Percentiles rank a stretch among this genome's conserved stretches.
Conservation (phyloP, 148 eudicot genomes). For the Euryodendron excelsum region DNA sequence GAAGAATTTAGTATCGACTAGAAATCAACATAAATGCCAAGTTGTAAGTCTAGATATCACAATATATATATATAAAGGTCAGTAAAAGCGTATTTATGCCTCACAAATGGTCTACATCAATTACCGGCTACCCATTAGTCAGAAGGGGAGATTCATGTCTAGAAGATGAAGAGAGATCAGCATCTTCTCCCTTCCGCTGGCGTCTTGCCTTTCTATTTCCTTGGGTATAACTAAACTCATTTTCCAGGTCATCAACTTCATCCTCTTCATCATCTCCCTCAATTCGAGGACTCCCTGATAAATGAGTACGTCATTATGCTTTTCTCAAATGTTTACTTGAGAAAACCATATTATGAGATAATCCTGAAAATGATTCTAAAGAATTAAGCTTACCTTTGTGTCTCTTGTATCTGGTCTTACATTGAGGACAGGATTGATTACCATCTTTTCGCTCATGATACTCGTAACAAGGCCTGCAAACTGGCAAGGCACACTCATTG, state of each 20-base stretch:
- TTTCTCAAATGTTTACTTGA: neutral
- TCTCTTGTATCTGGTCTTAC: constrained; percentile 87
- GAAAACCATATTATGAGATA: neutral
- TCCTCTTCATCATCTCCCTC: constrained; percentile 97
- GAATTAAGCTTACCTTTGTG: constrained; percentile 59
- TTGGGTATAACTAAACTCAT: constrained; percentile 68
- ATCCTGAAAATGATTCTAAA: neutral
- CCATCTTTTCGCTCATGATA: constrained; percentile 81
- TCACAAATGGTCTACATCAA: constrained; percentile 18
- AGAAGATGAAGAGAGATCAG: constrained; percentile 77
- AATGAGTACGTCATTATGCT: constrained; percentile 13
- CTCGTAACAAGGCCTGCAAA: constrained; percentile 76
- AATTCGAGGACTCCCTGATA: constrained; percentile 70
- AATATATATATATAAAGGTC: neutral
- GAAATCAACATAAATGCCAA: neutral
- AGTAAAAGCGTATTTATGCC: neutral
- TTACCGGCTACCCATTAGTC: constrained; percentile 78
- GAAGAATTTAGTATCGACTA: neutral
- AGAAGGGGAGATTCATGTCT: constrained; percentile 90
- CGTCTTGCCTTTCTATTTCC: constrained; percentile 59
- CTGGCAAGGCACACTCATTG: constrained; percentile 80
- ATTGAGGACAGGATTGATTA: constrained; percentile 79
- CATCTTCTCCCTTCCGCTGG: constrained; percentile 84
- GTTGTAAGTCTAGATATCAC: constrained; percentile 2
- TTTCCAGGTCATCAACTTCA: constrained; percentile 89